Evolutionary conservation across 176 grass and related monocot genomes (phyloP).

Genomic region (sorghum (Sorghum bicolor)): Sorghum_bicolor_NCBIv3 NC_012872.2:72334001-72334500

Average conservation of each 20-base stretch:
- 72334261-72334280: background rate
- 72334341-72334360: too few species aligned
- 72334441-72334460: too few species aligned
- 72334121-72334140: background rate
- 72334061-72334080: background rate
- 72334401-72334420: too few species aligned
- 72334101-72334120: background rate
- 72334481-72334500: too few species aligned
- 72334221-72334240: background rate
- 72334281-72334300: background rate
- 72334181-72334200: background rate
- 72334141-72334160: background rate
- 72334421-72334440: too few species aligned
- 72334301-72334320: background rate
- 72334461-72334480: too few species aligned
- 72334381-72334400: too few species aligned
- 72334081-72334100: background rate
- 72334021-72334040: slow-evolving; percentile 21
- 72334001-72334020: slow-evolving; percentile 20
- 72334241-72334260: background rate
- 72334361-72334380: too few species aligned
- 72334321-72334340: background rate
- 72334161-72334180: background rate
- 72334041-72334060: background rate
- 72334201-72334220: background rate